Conservation (phyloP, 2,329 filamentous ascomycete genomes). For the Periglandula ipomoeae region DNA sequence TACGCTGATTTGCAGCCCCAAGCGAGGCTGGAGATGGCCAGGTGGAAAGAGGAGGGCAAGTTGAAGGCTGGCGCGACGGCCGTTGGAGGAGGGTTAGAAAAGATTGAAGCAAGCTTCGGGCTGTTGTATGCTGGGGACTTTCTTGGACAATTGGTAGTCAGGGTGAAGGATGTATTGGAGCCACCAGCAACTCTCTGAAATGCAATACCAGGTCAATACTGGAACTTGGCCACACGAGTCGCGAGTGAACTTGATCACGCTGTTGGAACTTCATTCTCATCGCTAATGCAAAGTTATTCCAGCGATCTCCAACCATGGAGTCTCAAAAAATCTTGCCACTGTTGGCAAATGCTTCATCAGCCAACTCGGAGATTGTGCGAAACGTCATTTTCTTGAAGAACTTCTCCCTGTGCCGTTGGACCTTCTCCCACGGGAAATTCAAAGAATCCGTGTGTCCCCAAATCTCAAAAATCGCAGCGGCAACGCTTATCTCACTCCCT, state of each 20-base stretch:
- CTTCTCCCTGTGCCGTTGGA: slow-evolving; percentile 1
- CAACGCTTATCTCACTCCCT: neutral
- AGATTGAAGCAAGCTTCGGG: slow-evolving; percentile 54
- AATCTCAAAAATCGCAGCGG: slow-evolving; percentile 4
- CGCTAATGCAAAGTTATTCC: no score
- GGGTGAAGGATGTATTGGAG: slow-evolving; percentile 22
- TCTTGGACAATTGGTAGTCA: slow-evolving; percentile 47
- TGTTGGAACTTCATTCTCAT: no score
- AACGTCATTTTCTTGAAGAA: neutral
- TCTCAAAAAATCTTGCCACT: neutral
- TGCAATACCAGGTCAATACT: neutral
- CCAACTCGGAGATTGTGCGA: neutral
- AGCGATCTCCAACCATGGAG: no score
- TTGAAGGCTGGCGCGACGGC: slow-evolving; percentile 65
- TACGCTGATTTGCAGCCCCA: slow-evolving; percentile 47
- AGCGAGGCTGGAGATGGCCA: slow-evolving; percentile 53
- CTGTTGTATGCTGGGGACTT: slow-evolving; percentile 62
- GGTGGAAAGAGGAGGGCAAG: slow-evolving; percentile 64
- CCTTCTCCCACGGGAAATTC: slow-evolving; percentile 2
- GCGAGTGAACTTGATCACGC: no score
- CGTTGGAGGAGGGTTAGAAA: slow-evolving; percentile 56
- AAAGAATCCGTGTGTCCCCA: slow-evolving; percentile 4
- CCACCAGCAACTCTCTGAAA: slow-evolving; percentile 10
- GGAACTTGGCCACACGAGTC: no score
- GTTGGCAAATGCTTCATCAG: neutral